Evolutionary conservation across 371 early-diverging fungal species (phyloP).

Genomic region (Polyrhizophydium stewartii): DNA sequence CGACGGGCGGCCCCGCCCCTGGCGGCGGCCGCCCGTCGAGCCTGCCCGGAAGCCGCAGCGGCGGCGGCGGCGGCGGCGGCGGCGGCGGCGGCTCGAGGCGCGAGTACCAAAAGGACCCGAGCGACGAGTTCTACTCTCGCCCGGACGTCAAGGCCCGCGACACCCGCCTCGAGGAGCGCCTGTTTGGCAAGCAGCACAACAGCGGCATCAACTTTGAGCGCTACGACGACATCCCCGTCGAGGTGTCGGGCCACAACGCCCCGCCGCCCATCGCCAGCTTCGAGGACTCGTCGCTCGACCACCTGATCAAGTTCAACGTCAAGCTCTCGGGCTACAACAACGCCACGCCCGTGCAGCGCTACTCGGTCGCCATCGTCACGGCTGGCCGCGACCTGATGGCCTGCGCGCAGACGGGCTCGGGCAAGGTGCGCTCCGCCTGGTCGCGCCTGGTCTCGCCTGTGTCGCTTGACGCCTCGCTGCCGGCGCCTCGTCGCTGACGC

Average conservation of each 20-base stretch:
- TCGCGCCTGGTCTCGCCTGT: neutral
- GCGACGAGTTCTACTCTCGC: constrained; percentile 41
- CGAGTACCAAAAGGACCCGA: constrained; percentile 51
- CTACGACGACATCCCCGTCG: constrained; percentile 96
- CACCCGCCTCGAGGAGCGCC: constrained; percentile 68
- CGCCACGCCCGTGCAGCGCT: constrained; percentile 95
- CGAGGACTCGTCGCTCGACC: constrained; percentile 66
- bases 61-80: constrained; percentile 28
- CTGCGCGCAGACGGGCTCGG: constrained; percentile 87
- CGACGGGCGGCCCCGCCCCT: too few relatives aligned
- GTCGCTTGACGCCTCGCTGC: constrained; percentile 4
- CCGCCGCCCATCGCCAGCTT: constrained; percentile 69
- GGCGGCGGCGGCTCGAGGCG: constrained; percentile 25
- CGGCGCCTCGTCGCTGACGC: too few relatives aligned
- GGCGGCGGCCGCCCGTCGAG: too few relatives aligned
- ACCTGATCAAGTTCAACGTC: constrained; percentile 86
- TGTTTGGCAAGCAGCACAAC: constrained; percentile 62
- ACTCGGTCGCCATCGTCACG: constrained; percentile 85
- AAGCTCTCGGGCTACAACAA: constrained; percentile 82
- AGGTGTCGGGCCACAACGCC: constrained; percentile 75
- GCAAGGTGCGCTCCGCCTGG: constrained; percentile 29
- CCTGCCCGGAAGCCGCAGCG: neutral
- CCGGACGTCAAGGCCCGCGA: constrained; percentile 53
- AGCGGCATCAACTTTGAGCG: constrained; percentile 97
- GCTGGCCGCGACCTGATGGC: constrained; percentile 72